Evolutionary conservation across 495 filamentous ascomycete species (phyloP).

Genomic region (Penicillium silybi): DNA sequence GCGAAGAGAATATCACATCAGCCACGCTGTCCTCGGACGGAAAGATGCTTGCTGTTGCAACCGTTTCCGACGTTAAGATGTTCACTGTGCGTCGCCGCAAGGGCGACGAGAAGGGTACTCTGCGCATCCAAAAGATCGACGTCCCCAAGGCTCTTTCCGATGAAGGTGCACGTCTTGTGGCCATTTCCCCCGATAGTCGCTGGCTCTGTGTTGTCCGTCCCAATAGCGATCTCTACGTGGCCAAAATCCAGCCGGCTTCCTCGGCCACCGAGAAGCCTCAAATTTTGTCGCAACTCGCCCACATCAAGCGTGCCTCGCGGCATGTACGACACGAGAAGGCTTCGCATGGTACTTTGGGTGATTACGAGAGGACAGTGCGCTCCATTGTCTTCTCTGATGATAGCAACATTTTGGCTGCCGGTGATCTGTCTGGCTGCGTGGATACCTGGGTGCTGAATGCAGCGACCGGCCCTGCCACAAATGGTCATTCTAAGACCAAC

Average conservation of each 20-base stretch:
- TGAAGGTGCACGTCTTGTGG: constrained; percentile 62
- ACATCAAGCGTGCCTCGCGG: constrained; percentile 56
- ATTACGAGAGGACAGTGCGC: constrained; percentile 72
- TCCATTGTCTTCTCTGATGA: constrained; percentile 76
- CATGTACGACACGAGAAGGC: constrained; percentile 49
- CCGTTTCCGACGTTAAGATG: constrained; percentile 69
- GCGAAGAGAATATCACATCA: constrained; percentile 84
- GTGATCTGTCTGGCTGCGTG: constrained; percentile 80
- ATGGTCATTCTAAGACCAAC: constrained; percentile 28
- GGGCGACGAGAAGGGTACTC: constrained; percentile 44
- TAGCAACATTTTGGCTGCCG: constrained; percentile 69
- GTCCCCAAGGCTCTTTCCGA: constrained; percentile 43
- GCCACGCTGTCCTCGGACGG: constrained; percentile 71
- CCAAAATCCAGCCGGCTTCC: constrained; percentile 38
- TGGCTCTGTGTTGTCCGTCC: constrained; percentile 55
- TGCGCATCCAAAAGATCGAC: constrained; percentile 68
- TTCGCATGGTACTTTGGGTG: constrained; percentile 65
- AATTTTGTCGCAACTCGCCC: constrained; percentile 45
- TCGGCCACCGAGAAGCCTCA: constrained; percentile 33
- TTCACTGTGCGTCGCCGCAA: constrained; percentile 54
- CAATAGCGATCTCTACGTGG: constrained; percentile 46
- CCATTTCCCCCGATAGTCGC: constrained; percentile 47
- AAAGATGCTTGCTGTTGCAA: constrained; percentile 71
- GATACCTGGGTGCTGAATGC: constrained; percentile 76
- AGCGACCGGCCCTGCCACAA: constrained; percentile 36